A percentile compares a stretch with the other conserved stretches of the same genome.
These are phyloP conservation scores for Barnettozyma salicaria DNA, from an alignment of 805 yeast species.

Conservation along the genomic window DNA sequence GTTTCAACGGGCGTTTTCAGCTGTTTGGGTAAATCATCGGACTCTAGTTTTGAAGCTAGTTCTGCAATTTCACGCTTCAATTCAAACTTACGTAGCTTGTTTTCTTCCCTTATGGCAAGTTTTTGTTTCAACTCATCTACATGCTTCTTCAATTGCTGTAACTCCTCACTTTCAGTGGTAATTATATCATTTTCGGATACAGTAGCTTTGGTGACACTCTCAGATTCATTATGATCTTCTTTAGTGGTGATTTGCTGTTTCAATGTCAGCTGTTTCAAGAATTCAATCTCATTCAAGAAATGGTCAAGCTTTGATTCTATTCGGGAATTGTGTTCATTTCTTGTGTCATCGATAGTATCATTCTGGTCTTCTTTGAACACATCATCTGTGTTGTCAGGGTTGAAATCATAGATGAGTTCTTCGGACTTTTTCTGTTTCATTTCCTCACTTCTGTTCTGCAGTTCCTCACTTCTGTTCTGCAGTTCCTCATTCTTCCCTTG, in stretches of 20 bases:
- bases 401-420: constrained; percentile 6
- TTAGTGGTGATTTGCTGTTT: neutral
- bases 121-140: constrained; percentile 29
- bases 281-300: constrained; percentile 19
- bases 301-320: constrained; percentile 15
- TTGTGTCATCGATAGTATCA: neutral
- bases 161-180: constrained; percentile 30
- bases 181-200: constrained; percentile 25
- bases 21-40: constrained; percentile 6
- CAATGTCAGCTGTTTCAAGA: constrained; percentile 16
- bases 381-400: constrained; percentile 16
- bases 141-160: constrained; percentile 29
- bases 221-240: neutral
- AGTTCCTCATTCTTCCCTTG: too few relatives aligned
- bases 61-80: constrained; percentile 17
- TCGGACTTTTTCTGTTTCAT: neutral
- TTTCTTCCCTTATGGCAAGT: constrained; percentile 30
- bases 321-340: neutral
- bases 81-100: constrained; percentile 30
- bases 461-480: too few relatives aligned
- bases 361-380: constrained; percentile 10
- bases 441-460: too few relatives aligned
- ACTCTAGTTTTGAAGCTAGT: constrained; percentile 1
- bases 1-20: constrained; percentile 6
- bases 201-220: neutral